phyloP scores from a whole-genome alignment of 306 rosid species.

The Pyrus bretschneideri region DNA sequence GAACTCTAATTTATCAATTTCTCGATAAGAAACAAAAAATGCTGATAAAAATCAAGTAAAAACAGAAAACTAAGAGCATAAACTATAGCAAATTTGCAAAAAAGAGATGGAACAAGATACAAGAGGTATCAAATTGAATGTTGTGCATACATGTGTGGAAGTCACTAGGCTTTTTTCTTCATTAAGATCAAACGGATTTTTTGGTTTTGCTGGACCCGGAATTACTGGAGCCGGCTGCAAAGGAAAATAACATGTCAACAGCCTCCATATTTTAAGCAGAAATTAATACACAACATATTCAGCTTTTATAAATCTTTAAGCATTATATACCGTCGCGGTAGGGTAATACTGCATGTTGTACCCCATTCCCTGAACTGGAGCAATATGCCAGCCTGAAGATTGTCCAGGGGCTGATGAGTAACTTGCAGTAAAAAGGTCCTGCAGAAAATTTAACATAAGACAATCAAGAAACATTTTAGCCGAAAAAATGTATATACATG shows the following conservation, averaged over 20 bases:
- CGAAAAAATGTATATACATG: neutral
- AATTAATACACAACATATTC: neutral
- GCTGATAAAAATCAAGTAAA: neutral
- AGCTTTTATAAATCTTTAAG: neutral
- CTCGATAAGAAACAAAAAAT: neutral
- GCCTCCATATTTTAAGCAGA: neutral
- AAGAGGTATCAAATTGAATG: slow-evolving; percentile 7
- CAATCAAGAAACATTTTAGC: neutral
- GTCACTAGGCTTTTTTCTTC: slow-evolving; percentile 30
- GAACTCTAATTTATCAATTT: neutral
- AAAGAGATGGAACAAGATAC: neutral
- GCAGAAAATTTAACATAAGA: slow-evolving; percentile 25
- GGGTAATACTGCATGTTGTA: slow-evolving; percentile 56
- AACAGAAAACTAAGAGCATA: neutral
- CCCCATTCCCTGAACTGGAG: slow-evolving; percentile 45
- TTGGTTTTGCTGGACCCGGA: slow-evolving; percentile 28
- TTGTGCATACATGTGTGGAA: slow-evolving; percentile 41
- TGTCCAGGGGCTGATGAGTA: slow-evolving; percentile 38
- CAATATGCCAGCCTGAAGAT: slow-evolving; percentile 46
- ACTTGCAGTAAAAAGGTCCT: slow-evolving; percentile 66
- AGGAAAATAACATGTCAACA: slow-evolving; percentile 18
- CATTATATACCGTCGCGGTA: slow-evolving; percentile 34
- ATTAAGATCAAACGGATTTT: slow-evolving; percentile 60
- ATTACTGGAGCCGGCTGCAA: slow-evolving; percentile 44
- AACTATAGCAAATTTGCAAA: neutral